phyloP scores from a whole-genome alignment of 129 eudicot species.

The Dittrichia graveolens region DNA sequence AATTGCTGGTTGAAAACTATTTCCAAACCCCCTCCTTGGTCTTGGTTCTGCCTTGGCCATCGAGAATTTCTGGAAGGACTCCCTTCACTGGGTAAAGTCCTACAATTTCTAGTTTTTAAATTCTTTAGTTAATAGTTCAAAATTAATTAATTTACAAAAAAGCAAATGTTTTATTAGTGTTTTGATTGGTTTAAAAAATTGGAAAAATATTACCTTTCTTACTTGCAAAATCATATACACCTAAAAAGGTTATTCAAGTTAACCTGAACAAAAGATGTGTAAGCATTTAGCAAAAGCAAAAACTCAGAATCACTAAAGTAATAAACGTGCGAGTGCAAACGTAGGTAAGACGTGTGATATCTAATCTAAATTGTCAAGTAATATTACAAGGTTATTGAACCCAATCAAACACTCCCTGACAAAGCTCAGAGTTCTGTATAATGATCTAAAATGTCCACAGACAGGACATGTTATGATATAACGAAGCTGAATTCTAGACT shows the following conservation, averaged over 20 bases:
- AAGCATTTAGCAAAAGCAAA: too few species aligned
- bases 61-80: slow-evolving; percentile 45
- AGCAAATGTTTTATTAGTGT: too few species aligned
- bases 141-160: too few species aligned
- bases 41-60: slow-evolving; percentile 43
- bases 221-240: too few species aligned
- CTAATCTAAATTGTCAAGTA: not conserved
- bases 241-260: too few species aligned
- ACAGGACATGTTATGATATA: not conserved
- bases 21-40: slow-evolving; percentile 61
- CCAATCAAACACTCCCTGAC: not conserved
- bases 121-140: too few species aligned
- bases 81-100: slow-evolving; percentile 28
- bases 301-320: too few species aligned
- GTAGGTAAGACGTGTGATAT: not conserved
- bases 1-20: slow-evolving; percentile 63
- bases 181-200: too few species aligned
- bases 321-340: not conserved
- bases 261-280: too few species aligned
- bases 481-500: slow-evolving; percentile 1
- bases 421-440: not conserved
- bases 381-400: not conserved
- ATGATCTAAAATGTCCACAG: not conserved
- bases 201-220: too few species aligned
- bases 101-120: not conserved